Base-by-base conservation (phyloP, 2,329 filamentous ascomycete genomes). In the Claviceps arundinis region DNA sequence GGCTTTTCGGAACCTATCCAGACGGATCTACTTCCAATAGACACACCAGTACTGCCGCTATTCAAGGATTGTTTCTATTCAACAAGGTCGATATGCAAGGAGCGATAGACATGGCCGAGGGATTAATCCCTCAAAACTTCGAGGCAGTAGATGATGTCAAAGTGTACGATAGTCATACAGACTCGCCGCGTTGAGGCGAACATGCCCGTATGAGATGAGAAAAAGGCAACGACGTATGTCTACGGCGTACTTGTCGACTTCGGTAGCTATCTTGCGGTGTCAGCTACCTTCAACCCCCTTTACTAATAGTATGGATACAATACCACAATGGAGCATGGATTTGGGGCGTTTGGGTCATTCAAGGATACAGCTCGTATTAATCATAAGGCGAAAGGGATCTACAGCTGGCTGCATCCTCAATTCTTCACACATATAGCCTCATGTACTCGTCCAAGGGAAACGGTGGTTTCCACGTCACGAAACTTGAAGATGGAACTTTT, bases 1-100 rank as follows among this genome's bases (percentile, higher is more conserved):
- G 85, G 0, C 68, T 96, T 26, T 80, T 94, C 50, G 77, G 81
- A 17, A 73, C 78, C 50, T 73, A 71, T 22, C 62, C 71, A 26
- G 75, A 75, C 19, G 68, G 69, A 3, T 70, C 71, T 52, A 64
- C 70, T 2, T 73, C 70, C 4, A 67, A 70, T 42, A 72, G 73
- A 47, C 72, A 71, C 53, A 87, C 89, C 16, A 97, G 90, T 65
- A 90, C 91, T 4, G 93, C 93, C 30, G 89, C 89, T 22, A 81
- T 98, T 34, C 93, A 98, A 68, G 93, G 93, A 0, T 69, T 98
- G 45, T 98, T 98, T 67, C 68, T 97, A 65, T 95, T 94, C 66
- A 94, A 97, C 70, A 98, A 98, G 71, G 86, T 84, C 57, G 79
- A 95, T 60, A 86, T 90, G 74, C 77, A 89, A 58, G 89, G 91